A percentile compares a stretch with the other conserved stretches of the same genome.
These are phyloP conservation scores for Pyrenophora tritici-repentis DNA, from an alignment of 2,329 filamentous ascomycete species.

Conservation along the genomic window DNA sequence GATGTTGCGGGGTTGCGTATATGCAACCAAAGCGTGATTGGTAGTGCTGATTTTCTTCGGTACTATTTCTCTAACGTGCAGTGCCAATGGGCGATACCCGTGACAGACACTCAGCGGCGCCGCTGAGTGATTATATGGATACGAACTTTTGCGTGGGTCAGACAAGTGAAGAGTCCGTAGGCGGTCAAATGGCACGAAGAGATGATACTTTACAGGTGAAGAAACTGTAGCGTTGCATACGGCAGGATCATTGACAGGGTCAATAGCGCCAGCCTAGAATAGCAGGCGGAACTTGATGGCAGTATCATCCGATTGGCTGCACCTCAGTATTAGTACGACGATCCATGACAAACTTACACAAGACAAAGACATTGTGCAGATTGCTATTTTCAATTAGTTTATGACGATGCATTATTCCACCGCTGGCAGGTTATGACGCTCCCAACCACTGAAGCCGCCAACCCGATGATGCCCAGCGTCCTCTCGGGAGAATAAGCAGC, in stretches of 20 bases:
- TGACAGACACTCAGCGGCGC: background rate
- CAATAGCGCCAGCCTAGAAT: constrained; percentile 13
- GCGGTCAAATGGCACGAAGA: constrained; percentile 3
- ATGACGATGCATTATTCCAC: background rate
- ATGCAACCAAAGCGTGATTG: constrained; percentile 6
- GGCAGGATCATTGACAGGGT: constrained; percentile 23
- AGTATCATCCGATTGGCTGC: constrained; percentile 16
- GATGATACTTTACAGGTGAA: constrained; percentile 8
- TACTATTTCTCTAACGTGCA: constrained; percentile 13
- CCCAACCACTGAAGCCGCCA: background rate
- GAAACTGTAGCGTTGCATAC: constrained; percentile 15
- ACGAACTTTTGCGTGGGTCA: background rate
- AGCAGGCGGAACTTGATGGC: constrained; percentile 18
- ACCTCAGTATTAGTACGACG: constrained; percentile 6
- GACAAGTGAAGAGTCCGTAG: constrained; percentile 1
- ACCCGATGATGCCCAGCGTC: background rate
- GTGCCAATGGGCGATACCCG: too few species aligned
- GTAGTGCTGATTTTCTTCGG: constrained; percentile 21
- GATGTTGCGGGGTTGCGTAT: background rate
- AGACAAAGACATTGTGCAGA: constrained; percentile 6
- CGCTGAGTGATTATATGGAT: background rate
- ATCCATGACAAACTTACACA: constrained; percentile 14
- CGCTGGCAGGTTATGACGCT: background rate
- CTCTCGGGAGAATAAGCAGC: too few species aligned
- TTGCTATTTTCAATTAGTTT: background rate